These are phyloP conservation scores for Ceratocystis ficicola DNA, from an alignment of 2,329 filamentous ascomycete species.

Conservation along the genomic window DNA sequence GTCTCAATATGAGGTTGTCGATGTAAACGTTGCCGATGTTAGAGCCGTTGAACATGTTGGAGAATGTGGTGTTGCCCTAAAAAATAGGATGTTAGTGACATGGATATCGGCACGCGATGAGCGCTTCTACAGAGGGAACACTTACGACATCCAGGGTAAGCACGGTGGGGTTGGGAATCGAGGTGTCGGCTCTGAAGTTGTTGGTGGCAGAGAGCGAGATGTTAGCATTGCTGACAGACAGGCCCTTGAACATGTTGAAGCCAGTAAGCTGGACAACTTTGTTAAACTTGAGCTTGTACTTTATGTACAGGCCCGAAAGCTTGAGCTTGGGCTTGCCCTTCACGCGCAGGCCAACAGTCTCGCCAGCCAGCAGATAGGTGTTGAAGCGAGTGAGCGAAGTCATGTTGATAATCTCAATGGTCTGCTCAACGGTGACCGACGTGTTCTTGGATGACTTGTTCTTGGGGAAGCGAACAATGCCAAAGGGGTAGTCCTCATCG, in stretches of 20 bases:
- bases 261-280: slow-evolving; percentile 44
- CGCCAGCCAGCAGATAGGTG: slow-evolving; percentile 40
- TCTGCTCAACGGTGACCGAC: slow-evolving; percentile 41
- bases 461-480: slow-evolving; percentile 40
- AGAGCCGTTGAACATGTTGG: slow-evolving; percentile 41
- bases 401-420: slow-evolving; percentile 36
- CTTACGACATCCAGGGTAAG: slow-evolving; percentile 53
- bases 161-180: slow-evolving; percentile 52
- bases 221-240: slow-evolving; percentile 39
- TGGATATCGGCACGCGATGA: background rate
- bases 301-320: slow-evolving; percentile 38
- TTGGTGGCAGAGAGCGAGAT: slow-evolving; percentile 32
- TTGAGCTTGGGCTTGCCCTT: slow-evolving; percentile 41
- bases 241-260: slow-evolving; percentile 37
- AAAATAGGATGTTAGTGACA: slow-evolving; percentile 9
- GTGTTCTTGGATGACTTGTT: slow-evolving; percentile 39
- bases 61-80: slow-evolving; percentile 51
- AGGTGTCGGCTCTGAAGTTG: slow-evolving; percentile 49
- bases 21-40: slow-evolving; percentile 46
- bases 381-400: slow-evolving; percentile 44
- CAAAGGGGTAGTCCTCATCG: slow-evolving; percentile 38
- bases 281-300: slow-evolving; percentile 42
- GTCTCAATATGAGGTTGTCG: slow-evolving; percentile 44
- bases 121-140: slow-evolving; percentile 21
- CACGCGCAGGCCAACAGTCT: slow-evolving; percentile 40